phyloP scores from a whole-genome alignment of 192 early-diverging fungal genomes.

The Coemansia guatemalensis region DNA sequence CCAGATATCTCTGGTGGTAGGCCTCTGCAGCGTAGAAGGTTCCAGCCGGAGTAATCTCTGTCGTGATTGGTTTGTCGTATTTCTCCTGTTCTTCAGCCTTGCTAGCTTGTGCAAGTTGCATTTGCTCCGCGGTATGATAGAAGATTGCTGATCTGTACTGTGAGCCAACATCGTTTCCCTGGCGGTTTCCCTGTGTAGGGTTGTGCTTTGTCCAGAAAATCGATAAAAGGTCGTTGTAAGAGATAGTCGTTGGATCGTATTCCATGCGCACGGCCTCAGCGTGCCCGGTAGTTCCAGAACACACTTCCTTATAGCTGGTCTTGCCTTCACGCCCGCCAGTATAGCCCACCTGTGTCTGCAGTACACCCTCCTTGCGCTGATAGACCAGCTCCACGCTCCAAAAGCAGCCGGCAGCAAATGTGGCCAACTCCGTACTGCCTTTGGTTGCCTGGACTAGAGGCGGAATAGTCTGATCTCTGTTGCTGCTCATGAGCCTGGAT shows the following conservation, averaged over 20 bases:
- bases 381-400: constrained; percentile 66
- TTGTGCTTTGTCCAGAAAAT: constrained; percentile 87
- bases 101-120: constrained; percentile 68
- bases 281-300: constrained; percentile 70
- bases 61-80: constrained; percentile 60
- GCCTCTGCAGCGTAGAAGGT: constrained; percentile 82
- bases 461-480: constrained; percentile 33
- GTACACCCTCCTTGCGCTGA: constrained; percentile 48
- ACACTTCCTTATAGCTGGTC: constrained; percentile 52
- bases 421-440: constrained; percentile 57
- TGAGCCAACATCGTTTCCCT: constrained; percentile 81
- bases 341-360: constrained; percentile 68
- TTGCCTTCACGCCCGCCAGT: constrained; percentile 52
- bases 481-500: constrained; percentile 20
- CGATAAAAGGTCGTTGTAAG: constrained; percentile 73
- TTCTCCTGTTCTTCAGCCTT: constrained; percentile 65
- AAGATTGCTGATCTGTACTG: constrained; percentile 91
- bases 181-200: constrained; percentile 82
- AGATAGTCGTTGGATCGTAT: constrained; percentile 68
- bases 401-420: constrained; percentile 94
- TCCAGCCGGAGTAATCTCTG: constrained; percentile 67
- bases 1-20: constrained; percentile 78
- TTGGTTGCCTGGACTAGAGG: constrained; percentile 18
- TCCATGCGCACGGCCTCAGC: constrained; percentile 81
- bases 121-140: constrained; percentile 76